Evolutionary conservation across 2,329 filamentous ascomycete species (phyloP).

Genomic region (Fusarium sp.): DNA sequence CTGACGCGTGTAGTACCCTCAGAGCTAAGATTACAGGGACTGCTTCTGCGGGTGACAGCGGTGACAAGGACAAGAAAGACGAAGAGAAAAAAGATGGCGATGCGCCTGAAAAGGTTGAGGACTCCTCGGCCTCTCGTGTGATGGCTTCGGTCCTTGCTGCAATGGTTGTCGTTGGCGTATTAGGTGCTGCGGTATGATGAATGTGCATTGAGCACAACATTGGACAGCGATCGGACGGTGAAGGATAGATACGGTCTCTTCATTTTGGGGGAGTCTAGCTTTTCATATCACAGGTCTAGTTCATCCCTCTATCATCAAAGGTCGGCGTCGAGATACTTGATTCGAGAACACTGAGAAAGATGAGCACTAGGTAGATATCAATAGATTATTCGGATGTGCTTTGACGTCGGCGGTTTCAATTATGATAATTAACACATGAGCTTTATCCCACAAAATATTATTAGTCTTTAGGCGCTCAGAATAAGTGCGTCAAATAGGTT

Average conservation of each 20-base stretch:
- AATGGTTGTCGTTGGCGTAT: not conserved
- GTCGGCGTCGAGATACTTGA: not conserved
- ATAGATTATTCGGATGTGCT: not conserved
- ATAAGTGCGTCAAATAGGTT: too few species aligned
- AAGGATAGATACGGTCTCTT: not conserved
- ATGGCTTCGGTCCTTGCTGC: not conserved
- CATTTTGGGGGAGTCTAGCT: not conserved
- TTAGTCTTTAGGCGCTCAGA: too few species aligned
- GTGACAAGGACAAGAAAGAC: not conserved
- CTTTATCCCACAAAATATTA: too few species aligned
- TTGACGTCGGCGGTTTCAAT: not conserved
- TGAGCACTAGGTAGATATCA: not conserved
- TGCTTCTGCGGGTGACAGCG: too few species aligned
- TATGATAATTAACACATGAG: too few species aligned
- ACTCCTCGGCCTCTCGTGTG: not conserved
- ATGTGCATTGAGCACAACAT: not conserved
- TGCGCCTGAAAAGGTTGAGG: not conserved
- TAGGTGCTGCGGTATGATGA: not conserved
- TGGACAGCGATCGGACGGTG: not conserved
- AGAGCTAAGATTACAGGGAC: constrained; percentile 11
- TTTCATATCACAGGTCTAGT: not conserved
- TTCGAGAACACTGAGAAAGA: not conserved
- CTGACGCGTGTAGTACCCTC: constrained; percentile 11
- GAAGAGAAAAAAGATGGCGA: too few species aligned
- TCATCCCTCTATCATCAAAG: not conserved